A percentile compares a stretch with the other conserved stretches of the same genome.
phyloP scores from a whole-genome alignment of 352 stramenopile genomes.

The Globisporangium parvum region DNA sequence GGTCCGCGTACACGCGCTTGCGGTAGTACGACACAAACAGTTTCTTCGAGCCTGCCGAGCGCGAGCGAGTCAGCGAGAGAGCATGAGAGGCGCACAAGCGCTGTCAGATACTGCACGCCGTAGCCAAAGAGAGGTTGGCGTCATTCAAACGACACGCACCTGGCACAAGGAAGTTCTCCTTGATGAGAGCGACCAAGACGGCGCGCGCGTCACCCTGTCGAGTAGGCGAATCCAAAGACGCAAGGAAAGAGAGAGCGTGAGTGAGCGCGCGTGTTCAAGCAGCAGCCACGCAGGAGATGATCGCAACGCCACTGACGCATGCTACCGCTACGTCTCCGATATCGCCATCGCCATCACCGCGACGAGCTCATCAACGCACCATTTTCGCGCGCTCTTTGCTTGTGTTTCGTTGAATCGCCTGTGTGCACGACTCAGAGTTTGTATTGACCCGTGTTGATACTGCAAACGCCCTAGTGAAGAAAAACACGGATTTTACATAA shows the following conservation, averaged over 20 bases:
- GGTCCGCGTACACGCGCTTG: conserved; percentile 68
- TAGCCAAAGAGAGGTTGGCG: neutral
- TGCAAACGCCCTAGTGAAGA: too few species aligned
- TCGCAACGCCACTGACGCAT: neutral
- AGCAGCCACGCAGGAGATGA: too few species aligned
- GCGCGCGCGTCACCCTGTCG: conserved; percentile 53
- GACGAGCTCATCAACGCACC: neutral
- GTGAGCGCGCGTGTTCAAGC: neutral
- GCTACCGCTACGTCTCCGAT: neutral
- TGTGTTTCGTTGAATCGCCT: too few species aligned
- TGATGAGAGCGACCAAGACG: conserved; percentile 58
- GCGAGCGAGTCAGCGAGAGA: too few species aligned
- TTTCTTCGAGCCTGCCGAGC: conserved; percentile 41
- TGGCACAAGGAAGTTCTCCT: conserved; percentile 56
- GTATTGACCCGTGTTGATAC: too few species aligned
- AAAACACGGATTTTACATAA: too few species aligned
- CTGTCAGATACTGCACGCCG: neutral
- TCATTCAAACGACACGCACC: conserved; percentile 17
- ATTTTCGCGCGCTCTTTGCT: neutral
- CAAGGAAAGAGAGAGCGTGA: neutral
- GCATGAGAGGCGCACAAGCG: neutral
- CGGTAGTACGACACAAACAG: conserved; percentile 83
- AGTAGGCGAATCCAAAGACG: neutral
- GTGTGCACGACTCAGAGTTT: too few species aligned
- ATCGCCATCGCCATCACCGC: neutral